phyloP scores from a whole-genome alignment of 2,329 filamentous ascomycete genomes.

The Aspergillus uvarum region DNA sequence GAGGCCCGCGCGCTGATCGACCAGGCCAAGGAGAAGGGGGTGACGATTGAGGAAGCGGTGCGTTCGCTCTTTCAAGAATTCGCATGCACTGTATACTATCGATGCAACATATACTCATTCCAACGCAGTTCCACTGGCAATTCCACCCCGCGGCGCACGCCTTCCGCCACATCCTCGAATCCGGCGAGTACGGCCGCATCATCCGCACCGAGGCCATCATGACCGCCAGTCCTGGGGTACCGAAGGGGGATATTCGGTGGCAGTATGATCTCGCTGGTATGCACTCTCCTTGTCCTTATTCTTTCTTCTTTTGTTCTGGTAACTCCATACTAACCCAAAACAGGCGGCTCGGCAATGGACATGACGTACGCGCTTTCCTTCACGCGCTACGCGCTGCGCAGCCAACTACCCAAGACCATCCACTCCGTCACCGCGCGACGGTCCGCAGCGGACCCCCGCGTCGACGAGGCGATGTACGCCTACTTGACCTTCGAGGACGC shows the following conservation, averaged over 20 bases:
- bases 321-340: background rate
- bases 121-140: slow-evolving; percentile 41
- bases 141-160: slow-evolving; percentile 50
- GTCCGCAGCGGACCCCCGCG: slow-evolving; percentile 26
- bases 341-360: slow-evolving; percentile 40
- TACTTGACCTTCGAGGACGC: slow-evolving; percentile 27
- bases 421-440: slow-evolving; percentile 30
- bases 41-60: background rate
- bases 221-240: slow-evolving; percentile 22
- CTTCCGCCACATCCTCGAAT: slow-evolving; percentile 44
- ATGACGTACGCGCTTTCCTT: slow-evolving; percentile 38
- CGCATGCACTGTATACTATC: too few species aligned
- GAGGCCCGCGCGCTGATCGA: slow-evolving; percentile 49
- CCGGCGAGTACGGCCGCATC: slow-evolving; percentile 32
- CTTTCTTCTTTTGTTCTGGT: background rate
- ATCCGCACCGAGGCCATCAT: slow-evolving; percentile 26
- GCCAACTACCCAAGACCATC: slow-evolving; percentile 28
- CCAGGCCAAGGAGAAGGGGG: background rate
- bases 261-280: slow-evolving; percentile 42
- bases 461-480: slow-evolving; percentile 35
- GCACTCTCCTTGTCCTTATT: background rate
- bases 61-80: background rate
- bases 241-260: slow-evolving; percentile 46
- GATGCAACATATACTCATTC: too few species aligned
- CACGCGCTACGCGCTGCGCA: slow-evolving; percentile 35